Evolutionary conservation across 2,329 filamentous ascomycete species (phyloP).

Genomic region (Sporothrix brunneoviolacea): DNA sequence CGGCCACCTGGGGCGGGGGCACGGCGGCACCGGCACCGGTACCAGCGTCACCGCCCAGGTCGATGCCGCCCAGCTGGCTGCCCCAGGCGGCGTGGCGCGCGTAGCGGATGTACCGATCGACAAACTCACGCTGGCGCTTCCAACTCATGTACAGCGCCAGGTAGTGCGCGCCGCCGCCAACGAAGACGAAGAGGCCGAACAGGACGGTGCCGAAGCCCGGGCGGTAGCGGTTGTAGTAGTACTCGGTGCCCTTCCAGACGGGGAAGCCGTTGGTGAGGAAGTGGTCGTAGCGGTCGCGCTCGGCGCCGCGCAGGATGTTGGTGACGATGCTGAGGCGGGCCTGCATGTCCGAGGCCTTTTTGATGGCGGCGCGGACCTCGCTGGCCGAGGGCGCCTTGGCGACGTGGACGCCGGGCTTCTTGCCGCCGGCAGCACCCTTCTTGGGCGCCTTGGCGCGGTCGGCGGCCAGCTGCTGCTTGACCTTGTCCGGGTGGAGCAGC

Average conservation of each 20-base stretch:
- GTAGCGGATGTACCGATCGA: slow-evolving; percentile 84
- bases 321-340: slow-evolving; percentile 77
- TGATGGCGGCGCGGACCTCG: slow-evolving; percentile 72
- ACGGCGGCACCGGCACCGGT: slow-evolving; percentile 27
- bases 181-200: slow-evolving; percentile 70
- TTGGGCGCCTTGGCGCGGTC: slow-evolving; percentile 53
- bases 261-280: slow-evolving; percentile 92
- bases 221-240: slow-evolving; percentile 93
- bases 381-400: slow-evolving; percentile 64
- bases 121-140: slow-evolving; percentile 85
- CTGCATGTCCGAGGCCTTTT: slow-evolving; percentile 76
- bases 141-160: slow-evolving; percentile 76
- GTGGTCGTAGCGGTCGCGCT: slow-evolving; percentile 85
- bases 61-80: slow-evolving; percentile 62
- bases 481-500: slow-evolving; percentile 89
- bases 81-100: slow-evolving; percentile 87
- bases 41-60: slow-evolving; percentile 31
- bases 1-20: slow-evolving; percentile 21
- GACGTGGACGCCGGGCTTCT: slow-evolving; percentile 57
- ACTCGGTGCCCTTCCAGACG: slow-evolving; percentile 92
- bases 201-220: slow-evolving; percentile 84
- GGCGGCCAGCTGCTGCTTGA: slow-evolving; percentile 72
- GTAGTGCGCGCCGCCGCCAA: slow-evolving; percentile 84
- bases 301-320: slow-evolving; percentile 74
- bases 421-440: slow-evolving; percentile 41